Evolutionary conservation across 352 stramenopile genomes (phyloP), one percentile per base, ranked within the genome.

Genomic region (Globisporangium recalcitrans): DNA sequence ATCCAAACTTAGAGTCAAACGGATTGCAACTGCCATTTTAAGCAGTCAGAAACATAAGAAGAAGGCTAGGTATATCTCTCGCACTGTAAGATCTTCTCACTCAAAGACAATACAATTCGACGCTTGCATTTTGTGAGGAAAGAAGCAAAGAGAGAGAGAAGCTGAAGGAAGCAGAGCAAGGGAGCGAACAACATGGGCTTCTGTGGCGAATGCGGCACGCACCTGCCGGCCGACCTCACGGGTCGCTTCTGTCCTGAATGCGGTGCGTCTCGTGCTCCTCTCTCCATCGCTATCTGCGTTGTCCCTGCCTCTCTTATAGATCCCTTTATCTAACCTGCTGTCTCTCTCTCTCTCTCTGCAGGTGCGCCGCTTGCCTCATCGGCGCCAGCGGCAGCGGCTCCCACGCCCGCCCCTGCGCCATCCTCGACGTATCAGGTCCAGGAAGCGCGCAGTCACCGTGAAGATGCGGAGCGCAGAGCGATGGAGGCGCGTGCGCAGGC

Each of bases 151-250:
- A 19, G 14, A 1, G 14, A 27, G 44, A 26, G 7, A 31, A 26
- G 7, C 3, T 3, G n/a, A 27, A n/a, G n/a, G n/a, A n/a, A n/a
- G n/a, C n/a, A n/a, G n/a, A 32, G 44, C 4, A 16, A 32, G 22
- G n/a, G 32, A 40, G 16, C 2, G 11, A 29, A 4, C 16, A 60
- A 16, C 58, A 94, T 94, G 85, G 80, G 78, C 57, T 94, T 94
- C 70, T 94, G 85, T 65, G 85, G 85, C 65, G 82, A 92, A 66
- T 94, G 85, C 65, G 85, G 85, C 68, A 80, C 78, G 3, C 74
- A 78, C 58, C 63, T 89, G 58, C 64, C 79, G 19, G 70, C 74
- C 10, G 80, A 89, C 58, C 70, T 80, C 36, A 76, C 75, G 24
- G 75, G 74, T 4, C 70, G 73, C 62, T 92, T 90, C 69, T 94